Conservation (phyloP, 2,329 filamentous ascomycete species). For the Xylariaceae sp. region DNA sequence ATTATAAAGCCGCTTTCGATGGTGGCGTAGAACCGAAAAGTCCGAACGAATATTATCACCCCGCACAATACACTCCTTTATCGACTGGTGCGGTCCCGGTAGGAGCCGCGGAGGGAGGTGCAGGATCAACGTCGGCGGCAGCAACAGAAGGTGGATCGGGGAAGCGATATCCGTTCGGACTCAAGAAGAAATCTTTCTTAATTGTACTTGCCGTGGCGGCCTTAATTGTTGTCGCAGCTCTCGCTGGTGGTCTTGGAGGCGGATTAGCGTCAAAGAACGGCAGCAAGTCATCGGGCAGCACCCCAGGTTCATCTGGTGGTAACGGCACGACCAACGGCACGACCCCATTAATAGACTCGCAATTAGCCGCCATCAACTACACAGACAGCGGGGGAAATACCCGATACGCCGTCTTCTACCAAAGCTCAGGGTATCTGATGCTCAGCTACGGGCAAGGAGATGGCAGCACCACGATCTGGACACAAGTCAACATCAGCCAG, state of each 20-base stretch:
- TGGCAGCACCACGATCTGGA: not conserved
- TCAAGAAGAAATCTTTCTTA: no score
- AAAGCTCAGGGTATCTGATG: not conserved
- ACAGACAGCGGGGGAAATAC: not conserved
- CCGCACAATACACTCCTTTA: no score
- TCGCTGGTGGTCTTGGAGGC: not conserved
- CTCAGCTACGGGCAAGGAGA: not conserved
- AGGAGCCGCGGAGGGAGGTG: no score
- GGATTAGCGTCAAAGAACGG: no score
- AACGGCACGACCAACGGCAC: not conserved
- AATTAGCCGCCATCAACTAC: not conserved
- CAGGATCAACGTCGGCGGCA: no score
- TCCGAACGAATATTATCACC: no score
- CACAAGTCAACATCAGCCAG: not conserved
- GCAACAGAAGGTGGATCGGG: no score
- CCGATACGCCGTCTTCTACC: not conserved
- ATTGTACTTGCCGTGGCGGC: no score
- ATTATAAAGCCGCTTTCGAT: no score
- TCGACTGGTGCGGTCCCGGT: no score
- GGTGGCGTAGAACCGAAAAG: no score
- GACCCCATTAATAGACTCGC: not conserved
- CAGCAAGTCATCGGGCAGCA: not conserved
- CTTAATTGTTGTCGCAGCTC: not conserved
- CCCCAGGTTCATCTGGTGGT: not conserved
- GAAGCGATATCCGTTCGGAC: no score